Evolutionary conservation across 2,329 filamentous ascomycete species (phyloP).

Genomic region (Calonectria leucothoes): DNA sequence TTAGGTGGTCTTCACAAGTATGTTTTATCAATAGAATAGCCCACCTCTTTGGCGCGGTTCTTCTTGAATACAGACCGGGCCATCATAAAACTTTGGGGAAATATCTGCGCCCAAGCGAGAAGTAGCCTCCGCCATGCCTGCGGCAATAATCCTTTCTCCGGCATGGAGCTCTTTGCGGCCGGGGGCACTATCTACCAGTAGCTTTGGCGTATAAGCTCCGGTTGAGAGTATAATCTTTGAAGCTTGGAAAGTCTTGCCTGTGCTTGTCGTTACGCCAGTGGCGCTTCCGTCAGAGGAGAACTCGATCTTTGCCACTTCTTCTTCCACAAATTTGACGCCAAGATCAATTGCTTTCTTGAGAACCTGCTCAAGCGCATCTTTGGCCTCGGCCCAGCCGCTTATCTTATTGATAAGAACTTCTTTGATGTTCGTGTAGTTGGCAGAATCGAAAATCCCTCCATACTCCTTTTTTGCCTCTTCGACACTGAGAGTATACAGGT

Average conservation of each 20-base stretch:
- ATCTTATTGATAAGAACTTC: slow-evolving; percentile 53
- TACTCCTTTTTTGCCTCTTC: slow-evolving; percentile 63
- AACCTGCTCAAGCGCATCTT: slow-evolving; percentile 65
- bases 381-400: slow-evolving; percentile 57
- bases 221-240: slow-evolving; percentile 65
- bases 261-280: slow-evolving; percentile 60
- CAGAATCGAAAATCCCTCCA: slow-evolving; percentile 68
- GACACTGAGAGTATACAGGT: slow-evolving; percentile 57
- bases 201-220: slow-evolving; percentile 68
- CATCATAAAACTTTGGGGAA: slow-evolving; percentile 56
- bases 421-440: slow-evolving; percentile 68
- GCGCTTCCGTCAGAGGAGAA: slow-evolving; percentile 59
- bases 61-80: slow-evolving; percentile 59
- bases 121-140: slow-evolving; percentile 69
- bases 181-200: slow-evolving; percentile 65
- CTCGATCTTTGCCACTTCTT: slow-evolving; percentile 59
- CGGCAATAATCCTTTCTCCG: slow-evolving; percentile 66
- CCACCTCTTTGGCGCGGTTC: slow-evolving; percentile 49
- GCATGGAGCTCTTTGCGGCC: slow-evolving; percentile 61
- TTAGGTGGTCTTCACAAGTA: slow-evolving; percentile 46
- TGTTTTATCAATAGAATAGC: not conserved
- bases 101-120: slow-evolving; percentile 59
- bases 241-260: slow-evolving; percentile 59
- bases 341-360: slow-evolving; percentile 63
- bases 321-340: slow-evolving; percentile 69